phyloP scores from a whole-genome alignment of 805 yeast genomes.

The Metschnikowia lachancei region DNA sequence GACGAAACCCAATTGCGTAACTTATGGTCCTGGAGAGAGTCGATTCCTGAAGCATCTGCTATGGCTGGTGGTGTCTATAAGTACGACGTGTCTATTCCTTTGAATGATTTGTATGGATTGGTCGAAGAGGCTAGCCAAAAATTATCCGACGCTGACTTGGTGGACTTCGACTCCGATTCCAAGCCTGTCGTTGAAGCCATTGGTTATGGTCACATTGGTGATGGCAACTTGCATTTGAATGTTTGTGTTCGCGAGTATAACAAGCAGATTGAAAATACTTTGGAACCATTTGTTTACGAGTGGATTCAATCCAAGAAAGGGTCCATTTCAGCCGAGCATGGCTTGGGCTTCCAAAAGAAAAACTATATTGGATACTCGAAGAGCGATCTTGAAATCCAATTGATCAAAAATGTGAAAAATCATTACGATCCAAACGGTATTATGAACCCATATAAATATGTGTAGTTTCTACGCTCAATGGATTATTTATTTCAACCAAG shows the following conservation, averaged over 20 bases:
- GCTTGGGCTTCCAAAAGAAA: constrained; percentile 94
- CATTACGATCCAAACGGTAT: constrained; percentile 89
- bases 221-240: constrained; percentile 92
- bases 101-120: constrained; percentile 73
- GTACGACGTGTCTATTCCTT: constrained; percentile 92
- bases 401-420: constrained; percentile 78
- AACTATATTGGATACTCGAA: constrained; percentile 85
- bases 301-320: constrained; percentile 75
- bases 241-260: constrained; percentile 84
- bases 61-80: constrained; percentile 92
- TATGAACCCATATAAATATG: constrained; percentile 91
- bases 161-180: constrained; percentile 56
- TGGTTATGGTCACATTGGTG: constrained; percentile 98
- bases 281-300: constrained; percentile 95
- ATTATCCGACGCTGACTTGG: constrained; percentile 53
- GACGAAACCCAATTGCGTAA: constrained; percentile 82
- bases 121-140: constrained; percentile 74
- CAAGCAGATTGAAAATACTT: constrained; percentile 69
- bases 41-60: constrained; percentile 84
- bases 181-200: constrained; percentile 85
- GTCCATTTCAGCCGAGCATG: constrained; percentile 96
- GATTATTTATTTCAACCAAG: neutral
- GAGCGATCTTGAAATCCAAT: constrained; percentile 60
- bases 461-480: constrained; percentile 23
- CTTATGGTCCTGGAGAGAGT: constrained; percentile 96